Base-by-base conservation (phyloP, 345 rosid genomes). In the Mangifera indica region DNA sequence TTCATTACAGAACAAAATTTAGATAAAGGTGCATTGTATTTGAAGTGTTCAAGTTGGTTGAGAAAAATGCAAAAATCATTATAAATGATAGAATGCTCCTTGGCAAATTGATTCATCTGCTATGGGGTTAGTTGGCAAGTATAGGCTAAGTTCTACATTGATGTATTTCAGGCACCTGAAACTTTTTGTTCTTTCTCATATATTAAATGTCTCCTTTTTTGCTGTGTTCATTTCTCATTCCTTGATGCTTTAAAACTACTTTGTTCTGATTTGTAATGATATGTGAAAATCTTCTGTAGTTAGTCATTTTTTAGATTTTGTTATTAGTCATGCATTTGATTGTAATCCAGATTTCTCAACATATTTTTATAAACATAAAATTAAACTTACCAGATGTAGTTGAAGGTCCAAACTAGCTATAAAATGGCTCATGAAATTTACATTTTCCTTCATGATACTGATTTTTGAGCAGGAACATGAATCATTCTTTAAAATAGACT, bases 1-100 rank as follows among this genome's bases (percentile, higher is more conserved):
- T 87, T 81, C 74, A 75, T 95, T 32, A 86, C 66, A 42, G 88
- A 84, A 72, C 81, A 76, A 4, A 76, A 76, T 52, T 37, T 77
- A 34, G 44, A 62, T 10, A 75, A 74, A 55, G 72, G 60, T 29
- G 58, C 71, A 57, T 72, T 34, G 34, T 11, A 24, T 54, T 60
- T 25, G 53, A 22, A 5, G 53, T 56, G 18, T 8, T 40, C 51
- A 7, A 18, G 52, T 45, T 13, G 32, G 32, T 67, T 42, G 11
- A 0, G 20, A 63, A 61, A 34, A 61, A 52, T 52, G 57, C 24
- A 63, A 44, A 12, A 49, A 29, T 29, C 14, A 40, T 37, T n/a
- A 21, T 25, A 7, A 46, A 56, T 56, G 18, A 14, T 61, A 34
- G 29, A 40, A 17, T 68, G 37, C 60, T 67, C 11, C 60, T 7